Conservation (phyloP, 2,329 filamentous ascomycete species). For the Tolypocladium album region DNA sequence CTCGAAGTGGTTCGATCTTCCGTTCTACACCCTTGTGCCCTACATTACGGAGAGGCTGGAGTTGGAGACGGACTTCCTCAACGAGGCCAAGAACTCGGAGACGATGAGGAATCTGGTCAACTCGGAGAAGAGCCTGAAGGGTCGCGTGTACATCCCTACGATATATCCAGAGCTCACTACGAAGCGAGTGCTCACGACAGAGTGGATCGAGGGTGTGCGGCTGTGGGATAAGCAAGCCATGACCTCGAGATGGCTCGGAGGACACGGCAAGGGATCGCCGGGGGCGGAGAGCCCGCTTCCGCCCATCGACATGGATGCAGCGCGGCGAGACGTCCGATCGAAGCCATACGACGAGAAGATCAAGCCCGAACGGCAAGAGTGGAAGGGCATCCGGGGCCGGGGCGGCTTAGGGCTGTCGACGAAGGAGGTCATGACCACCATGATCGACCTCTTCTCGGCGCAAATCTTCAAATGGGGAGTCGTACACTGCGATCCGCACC, state of each 20-base stretch:
- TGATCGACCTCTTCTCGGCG: conserved; percentile 92
- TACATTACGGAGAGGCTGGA: conserved; percentile 88
- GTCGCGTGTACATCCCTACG: conserved; percentile 77
- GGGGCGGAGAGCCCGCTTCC: conserved; percentile 60
- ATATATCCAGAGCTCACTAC: conserved; percentile 77
- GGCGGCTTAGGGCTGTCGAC: conserved; percentile 77
- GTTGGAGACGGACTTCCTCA: conserved; percentile 88
- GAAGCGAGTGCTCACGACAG: conserved; percentile 78
- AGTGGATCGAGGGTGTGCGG: conserved; percentile 94
- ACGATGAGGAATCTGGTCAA: conserved; percentile 70
- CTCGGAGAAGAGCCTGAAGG: conserved; percentile 62
- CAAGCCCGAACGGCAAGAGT: conserved; percentile 72
- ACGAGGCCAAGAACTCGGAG: conserved; percentile 82
- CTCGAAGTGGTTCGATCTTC: conserved; percentile 83
- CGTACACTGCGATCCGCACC: conserved; percentile 94
- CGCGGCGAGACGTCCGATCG: conserved; percentile 34
- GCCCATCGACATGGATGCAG: conserved; percentile 33
- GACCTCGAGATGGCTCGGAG: conserved; percentile 66
- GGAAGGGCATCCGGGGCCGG: conserved; percentile 60
- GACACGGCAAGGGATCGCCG: conserved; percentile 63
- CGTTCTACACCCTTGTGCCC: conserved; percentile 79
- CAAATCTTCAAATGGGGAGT: conserved; percentile 97
- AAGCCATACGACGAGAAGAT: conserved; percentile 47
- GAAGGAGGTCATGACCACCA: conserved; percentile 88
- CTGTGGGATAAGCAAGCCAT: conserved; percentile 87